Base-by-base conservation (phyloP, 2,329 filamentous ascomycete species). In the Aspergillus aculeatus region DNA sequence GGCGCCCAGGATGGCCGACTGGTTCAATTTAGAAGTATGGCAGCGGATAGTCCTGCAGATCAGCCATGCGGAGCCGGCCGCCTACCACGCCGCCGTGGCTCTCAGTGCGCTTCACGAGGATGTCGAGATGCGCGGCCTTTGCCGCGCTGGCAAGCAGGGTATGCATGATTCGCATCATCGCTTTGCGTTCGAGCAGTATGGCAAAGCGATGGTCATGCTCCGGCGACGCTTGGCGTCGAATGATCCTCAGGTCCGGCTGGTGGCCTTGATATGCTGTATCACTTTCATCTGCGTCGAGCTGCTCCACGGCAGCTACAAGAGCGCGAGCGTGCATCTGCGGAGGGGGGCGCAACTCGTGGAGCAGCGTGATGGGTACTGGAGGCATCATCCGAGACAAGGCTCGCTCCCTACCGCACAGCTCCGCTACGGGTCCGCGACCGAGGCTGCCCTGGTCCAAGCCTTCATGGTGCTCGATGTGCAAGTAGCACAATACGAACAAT, bases 21-120 rank as follows among this genome's bases (percentile, higher is more conserved):
- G 31, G 5, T 63, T 66, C 24, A 47, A 64, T 29, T 57, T 53
- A 12, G 47, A 50, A 4, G 50, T 64, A 11, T 62, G 58, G 61
- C 48, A 51, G n/a, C 44, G 26, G 29, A 5, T 56, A 3, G 38
- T 54, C 3, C 48, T 54, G 9, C 48, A 54, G 11, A 26, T 53
- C 11, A 61, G 55, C 49, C 31, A 51, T 5, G 35, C 38, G 2
- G 61, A 62, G 14, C 58, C 51, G 6, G 61, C 61, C 1, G 51
- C 60, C 14, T 61, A 51, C 9, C 61, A 62, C 23, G 52, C 61
- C 9, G 54, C 55, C 12, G 38, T 60, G n/a, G 48, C 58, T 1
- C n/a, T 61, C 3, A 55, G 61, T 12, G 52, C 52, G 16, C 38
- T 61, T 3, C 58, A 62, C 26, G 47, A 58, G n/a, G 32, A 54